Evolutionary conservation across 129 eudicot species (phyloP), one percentile per base, ranked within the genome.

Genomic region (Chrysanthemum lavandulifolium): DNA sequence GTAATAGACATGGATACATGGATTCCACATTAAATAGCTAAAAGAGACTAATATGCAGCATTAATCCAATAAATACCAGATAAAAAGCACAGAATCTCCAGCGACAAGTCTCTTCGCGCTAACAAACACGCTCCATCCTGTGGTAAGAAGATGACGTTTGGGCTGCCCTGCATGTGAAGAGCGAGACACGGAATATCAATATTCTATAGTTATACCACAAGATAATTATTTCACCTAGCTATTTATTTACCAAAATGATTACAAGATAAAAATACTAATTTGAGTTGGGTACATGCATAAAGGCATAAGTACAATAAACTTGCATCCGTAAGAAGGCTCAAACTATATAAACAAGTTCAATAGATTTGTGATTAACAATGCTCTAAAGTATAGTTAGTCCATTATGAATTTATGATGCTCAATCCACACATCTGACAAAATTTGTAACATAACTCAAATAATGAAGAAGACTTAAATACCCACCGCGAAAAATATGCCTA

Each of bases 101-200:
- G 99, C 99, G 57, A 94, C 88, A 78, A 94, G 99, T 78, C 99
- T 81, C 72, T 94, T 94, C 33, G 99, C 99, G 79, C 99, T 94
- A 78, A 94, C 99, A 84, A 94, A 94, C 9, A 94, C 99, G 62
- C 99, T 94, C 99, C 99, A 94, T 14, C 99, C 99, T 16, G 99
- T 94, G 47, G 99, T 94, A 67, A 94, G 91, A 76, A 94, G 90
- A 80, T 94, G 99, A 50, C 99, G 92, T 85, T 94, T 94, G 33
- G 99, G 99, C 85, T 94, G 99, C 73, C 99, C 99, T 94, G 92
- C 71, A 81, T 73, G 60, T 53, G 68, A 68, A 43, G 40, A 71
- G 15, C 11, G 61, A 43, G 64, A n/a, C 10, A 75, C 15, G 19
- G 48, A 57, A 13, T n/a, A 13, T 67, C 49, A 72, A 67, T 12